phyloP scores from a whole-genome alignment of 2,329 filamentous ascomycete species.

The Boeremia lycopersici region DNA sequence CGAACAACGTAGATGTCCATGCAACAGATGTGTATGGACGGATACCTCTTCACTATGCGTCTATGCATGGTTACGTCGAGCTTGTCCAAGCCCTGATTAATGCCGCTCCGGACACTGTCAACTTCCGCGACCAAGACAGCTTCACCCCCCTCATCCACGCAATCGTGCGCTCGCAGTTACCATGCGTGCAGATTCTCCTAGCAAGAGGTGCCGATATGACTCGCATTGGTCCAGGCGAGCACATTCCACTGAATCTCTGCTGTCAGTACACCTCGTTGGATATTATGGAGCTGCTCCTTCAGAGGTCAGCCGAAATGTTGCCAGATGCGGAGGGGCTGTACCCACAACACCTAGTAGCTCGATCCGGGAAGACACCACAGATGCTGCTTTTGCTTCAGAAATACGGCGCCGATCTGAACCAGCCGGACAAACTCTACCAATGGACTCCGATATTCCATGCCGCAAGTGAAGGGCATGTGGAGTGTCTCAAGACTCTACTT shows the following conservation, averaged over 20 bases:
- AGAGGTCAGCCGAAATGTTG: constrained; percentile 80
- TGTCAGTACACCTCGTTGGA: constrained; percentile 89
- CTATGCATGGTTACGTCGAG: constrained; percentile 87
- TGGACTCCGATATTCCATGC: constrained; percentile 98
- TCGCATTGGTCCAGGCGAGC: constrained; percentile 82
- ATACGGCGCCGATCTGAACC: constrained; percentile 88
- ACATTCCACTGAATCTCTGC: constrained; percentile 91
- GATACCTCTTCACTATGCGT: constrained; percentile 93
- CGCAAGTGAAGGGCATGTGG: constrained; percentile 92
- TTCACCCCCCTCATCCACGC: constrained; percentile 95
- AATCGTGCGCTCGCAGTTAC: constrained; percentile 84
- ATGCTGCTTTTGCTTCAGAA: constrained; percentile 80
- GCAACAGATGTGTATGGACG: constrained; percentile 92
- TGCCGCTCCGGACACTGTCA: constrained; percentile 74
- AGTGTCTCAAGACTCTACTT: constrained; percentile 81
- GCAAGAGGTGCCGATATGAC: constrained; percentile 82
- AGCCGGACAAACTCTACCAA: constrained; percentile 92
- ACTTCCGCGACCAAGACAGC: constrained; percentile 93
- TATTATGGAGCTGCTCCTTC: constrained; percentile 83
- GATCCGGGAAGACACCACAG: constrained; percentile 81
- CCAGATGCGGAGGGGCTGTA: constrained; percentile 95
- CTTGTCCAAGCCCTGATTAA: constrained; percentile 78
- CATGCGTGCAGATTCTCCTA: constrained; percentile 80
- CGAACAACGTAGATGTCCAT: constrained; percentile 74
- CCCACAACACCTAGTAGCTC: constrained; percentile 94